Conservation (phyloP, 345 rosid species). For the Populus simonii region DNA sequence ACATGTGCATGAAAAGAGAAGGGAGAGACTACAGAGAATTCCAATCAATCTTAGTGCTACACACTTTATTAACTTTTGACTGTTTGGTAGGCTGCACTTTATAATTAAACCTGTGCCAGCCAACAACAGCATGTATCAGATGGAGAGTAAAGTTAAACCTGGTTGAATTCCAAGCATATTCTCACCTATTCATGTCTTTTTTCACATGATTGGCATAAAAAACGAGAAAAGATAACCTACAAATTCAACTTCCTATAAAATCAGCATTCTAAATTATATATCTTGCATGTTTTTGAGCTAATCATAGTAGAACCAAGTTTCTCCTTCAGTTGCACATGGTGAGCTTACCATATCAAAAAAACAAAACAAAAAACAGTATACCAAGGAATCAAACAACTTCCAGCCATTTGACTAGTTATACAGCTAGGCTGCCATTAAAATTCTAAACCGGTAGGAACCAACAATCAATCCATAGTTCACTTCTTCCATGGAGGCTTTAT, state of each 20-base stretch:
- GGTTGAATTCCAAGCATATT: not conserved
- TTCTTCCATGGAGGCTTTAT: not conserved
- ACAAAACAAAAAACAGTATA: not conserved
- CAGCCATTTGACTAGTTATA: not conserved
- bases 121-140: no score
- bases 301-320: not conserved
- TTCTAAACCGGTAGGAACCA: not conserved
- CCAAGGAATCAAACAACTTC: not conserved
- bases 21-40: not conserved
- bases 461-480: not conserved
- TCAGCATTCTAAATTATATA: not conserved
- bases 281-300: not conserved
- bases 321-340: not conserved
- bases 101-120: not conserved
- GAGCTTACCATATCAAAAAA: not conserved
- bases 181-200: not conserved
- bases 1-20: no score
- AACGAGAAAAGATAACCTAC: not conserved
- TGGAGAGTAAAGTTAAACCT: not conserved
- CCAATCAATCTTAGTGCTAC: not conserved
- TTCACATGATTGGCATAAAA: not conserved
- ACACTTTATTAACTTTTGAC: not conserved
- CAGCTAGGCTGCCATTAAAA: not conserved
- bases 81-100: not conserved
- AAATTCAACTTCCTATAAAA: not conserved